Conservation (phyloP, 2,329 filamentous ascomycete genomes). For the Calcarisporium arbuscula region DNA sequence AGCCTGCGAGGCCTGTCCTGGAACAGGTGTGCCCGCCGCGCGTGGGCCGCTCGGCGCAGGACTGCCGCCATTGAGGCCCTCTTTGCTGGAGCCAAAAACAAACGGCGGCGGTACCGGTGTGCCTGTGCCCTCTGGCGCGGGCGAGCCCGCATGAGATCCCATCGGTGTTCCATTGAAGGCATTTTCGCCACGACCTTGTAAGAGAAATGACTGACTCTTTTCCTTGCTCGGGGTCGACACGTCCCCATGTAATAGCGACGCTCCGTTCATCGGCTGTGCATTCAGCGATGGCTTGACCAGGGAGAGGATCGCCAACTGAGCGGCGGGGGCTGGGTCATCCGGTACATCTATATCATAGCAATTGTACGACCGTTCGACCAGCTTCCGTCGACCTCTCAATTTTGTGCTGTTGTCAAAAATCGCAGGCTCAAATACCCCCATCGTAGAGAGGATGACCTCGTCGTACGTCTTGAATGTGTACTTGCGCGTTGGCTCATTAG, state of each 20-base stretch:
- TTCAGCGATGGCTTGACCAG: conserved; percentile 55
- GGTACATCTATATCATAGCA: conserved; percentile 82
- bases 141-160: conserved; percentile 82
- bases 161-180: conserved; percentile 71
- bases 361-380: conserved; percentile 85
- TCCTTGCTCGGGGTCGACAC: conserved; percentile 57
- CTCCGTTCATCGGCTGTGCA: conserved; percentile 37
- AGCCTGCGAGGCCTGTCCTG: conserved; percentile 22
- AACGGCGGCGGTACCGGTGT: conserved; percentile 58
- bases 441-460: conserved; percentile 86
- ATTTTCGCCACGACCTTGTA: conserved; percentile 60
- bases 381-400: conserved; percentile 68
- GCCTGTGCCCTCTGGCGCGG: conserved; percentile 68
- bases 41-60: conserved; percentile 47
- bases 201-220: conserved; percentile 60
- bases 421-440: conserved; percentile 86
- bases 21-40: conserved; percentile 39
- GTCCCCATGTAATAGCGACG: conserved; percentile 35
- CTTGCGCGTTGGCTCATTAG: conserved; percentile 83
- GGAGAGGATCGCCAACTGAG: conserved; percentile 64
- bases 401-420: conserved; percentile 83
- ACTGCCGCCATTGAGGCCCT: conserved; percentile 40
- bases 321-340: conserved; percentile 81
- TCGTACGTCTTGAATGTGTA: conserved; percentile 97
- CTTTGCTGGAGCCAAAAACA: conserved; percentile 45